Percentiles rank a stretch among this genome's conserved stretches.
phyloP scores from a whole-genome alignment of 148 eudicot species.

The Diospyros kaki region DNA sequence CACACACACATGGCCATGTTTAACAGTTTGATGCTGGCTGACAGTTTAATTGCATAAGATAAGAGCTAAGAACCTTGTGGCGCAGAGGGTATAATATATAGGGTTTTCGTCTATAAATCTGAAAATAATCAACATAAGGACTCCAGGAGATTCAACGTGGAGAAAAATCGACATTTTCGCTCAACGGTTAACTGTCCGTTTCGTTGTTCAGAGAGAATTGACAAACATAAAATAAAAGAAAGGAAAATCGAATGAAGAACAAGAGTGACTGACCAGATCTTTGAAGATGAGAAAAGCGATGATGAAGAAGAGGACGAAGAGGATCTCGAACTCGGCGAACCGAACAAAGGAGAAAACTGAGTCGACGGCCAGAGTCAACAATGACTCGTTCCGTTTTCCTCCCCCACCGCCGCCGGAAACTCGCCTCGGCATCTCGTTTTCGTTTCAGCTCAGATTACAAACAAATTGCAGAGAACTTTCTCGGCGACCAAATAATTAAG shows the following conservation, averaged over 20 bases:
- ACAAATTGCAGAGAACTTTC: no score
- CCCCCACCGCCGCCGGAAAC: neutral
- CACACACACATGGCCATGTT: no score
- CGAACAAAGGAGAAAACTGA: slow-evolving; percentile 59
- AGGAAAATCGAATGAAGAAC: neutral
- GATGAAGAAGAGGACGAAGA: slow-evolving; percentile 77
- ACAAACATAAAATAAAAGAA: neutral
- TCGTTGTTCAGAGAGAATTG: neutral
- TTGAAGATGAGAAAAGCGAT: slow-evolving; percentile 75
- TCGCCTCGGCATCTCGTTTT: slow-evolving; percentile 6
- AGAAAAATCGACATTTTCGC: neutral
- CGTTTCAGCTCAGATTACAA: no score
- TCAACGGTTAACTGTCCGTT: neutral
- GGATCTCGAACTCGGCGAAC: slow-evolving; percentile 85
- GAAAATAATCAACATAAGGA: neutral
- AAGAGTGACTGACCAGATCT: slow-evolving; percentile 56
- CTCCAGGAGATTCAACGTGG: neutral
- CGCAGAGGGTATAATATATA: no score
- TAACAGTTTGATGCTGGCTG: no score
- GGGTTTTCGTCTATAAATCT: neutral
- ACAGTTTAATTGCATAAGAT: no score
- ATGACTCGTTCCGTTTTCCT: slow-evolving; percentile 25
- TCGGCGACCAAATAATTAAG: no score
- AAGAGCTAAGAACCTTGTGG: no score
- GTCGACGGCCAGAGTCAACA: slow-evolving; percentile 47